phyloP scores from a whole-genome alignment of 306 rosid genomes.

The Elaeagnus macrophylla region DNA sequence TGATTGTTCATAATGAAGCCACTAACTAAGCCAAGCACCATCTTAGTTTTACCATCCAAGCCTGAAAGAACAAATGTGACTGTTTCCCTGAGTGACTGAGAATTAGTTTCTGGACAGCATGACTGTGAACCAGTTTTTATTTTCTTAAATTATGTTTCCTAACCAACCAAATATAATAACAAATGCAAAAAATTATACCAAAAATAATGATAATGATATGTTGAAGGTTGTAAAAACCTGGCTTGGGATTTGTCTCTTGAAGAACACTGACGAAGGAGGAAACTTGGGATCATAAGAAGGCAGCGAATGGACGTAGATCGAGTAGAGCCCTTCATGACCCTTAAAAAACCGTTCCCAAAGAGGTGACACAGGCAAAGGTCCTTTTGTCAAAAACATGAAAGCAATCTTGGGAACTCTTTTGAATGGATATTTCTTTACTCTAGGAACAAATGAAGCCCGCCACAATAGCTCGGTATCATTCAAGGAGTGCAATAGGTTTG shows the following conservation, averaged over 20 bases:
- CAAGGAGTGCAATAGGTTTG: slow-evolving; percentile 26
- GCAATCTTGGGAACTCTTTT: slow-evolving; percentile 40
- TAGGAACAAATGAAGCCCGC: slow-evolving; percentile 34
- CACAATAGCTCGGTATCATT: slow-evolving; percentile 33
- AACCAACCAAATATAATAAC: neutral
- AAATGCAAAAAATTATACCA: neutral
- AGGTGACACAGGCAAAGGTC: slow-evolving; percentile 35
- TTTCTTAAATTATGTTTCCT: too few relatives aligned
- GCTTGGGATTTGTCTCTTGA: slow-evolving; percentile 43
- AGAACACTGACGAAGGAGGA: slow-evolving; percentile 33
- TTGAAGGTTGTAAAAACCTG: slow-evolving; percentile 39
- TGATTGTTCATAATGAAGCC: too few relatives aligned
- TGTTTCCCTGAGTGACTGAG: too few relatives aligned
- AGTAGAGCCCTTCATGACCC: slow-evolving; percentile 34
- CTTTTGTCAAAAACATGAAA: slow-evolving; percentile 60
- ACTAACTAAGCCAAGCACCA: too few relatives aligned
- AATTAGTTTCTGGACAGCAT: too few relatives aligned
- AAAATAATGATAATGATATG: too few relatives aligned
- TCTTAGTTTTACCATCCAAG: too few relatives aligned
- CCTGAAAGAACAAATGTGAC: too few relatives aligned
- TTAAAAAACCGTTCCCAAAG: slow-evolving; percentile 55
- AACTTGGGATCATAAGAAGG: slow-evolving; percentile 27
- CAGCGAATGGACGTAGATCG: slow-evolving; percentile 46
- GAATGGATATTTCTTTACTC: slow-evolving; percentile 8
- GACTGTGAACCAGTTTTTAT: too few relatives aligned